Base-by-base conservation (phyloP, 352 stramenopile species). In the Globisporangium viniferum region DNA sequence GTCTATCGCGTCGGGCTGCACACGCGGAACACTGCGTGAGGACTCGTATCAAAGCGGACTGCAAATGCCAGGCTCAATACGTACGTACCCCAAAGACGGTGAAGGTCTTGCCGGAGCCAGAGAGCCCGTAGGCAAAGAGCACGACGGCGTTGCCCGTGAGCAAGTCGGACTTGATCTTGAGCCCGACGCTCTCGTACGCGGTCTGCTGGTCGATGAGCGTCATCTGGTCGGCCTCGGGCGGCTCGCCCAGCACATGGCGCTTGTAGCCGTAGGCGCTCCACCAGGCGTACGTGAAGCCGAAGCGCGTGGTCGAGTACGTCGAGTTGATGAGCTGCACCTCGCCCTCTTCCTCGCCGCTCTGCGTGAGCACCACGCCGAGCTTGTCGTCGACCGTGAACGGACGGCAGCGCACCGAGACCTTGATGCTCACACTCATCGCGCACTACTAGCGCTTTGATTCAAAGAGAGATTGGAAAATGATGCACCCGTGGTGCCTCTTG, bases 211-310 rank as follows among this genome's bases (percentile, higher is more conserved):
- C 86, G 35, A 98, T 79, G 24, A 98, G 82, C 49, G 67, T 80
- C 94, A 98, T 98, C 51, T 91, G 80, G 59, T 90, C 75, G 33
- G 76, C 82, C 68, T 79, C 77, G 18, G 82, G 69, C 5, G 89
- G 62, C 29, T 93, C 81, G 20, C 73, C 86, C 49, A 89, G 75
- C 35, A 97, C 79, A 49, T 98, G 89, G 20, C 92, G 84, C 71
- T 98, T 77, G 76, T 92, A 98, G 20, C 93, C 92, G 72, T 98
- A 98, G 4, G 92, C 93, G 60, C 87, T 97, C 94, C 92, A 98
- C 94, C 94, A 98, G 29, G 89, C 73, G 68, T 97, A 98, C 64
- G 84, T 97, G 67, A 98, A 98, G 29, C 81, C 80, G 54, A 98
- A 98, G 35, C 93, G 82, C 36, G 84, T 98, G 35, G 91, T 98